Percentiles rank a stretch among this genome's conserved stretches.
Evolutionary conservation across 2,329 filamentous ascomycete species (phyloP).

Genomic region (Parastagonospora avenae): DNA sequence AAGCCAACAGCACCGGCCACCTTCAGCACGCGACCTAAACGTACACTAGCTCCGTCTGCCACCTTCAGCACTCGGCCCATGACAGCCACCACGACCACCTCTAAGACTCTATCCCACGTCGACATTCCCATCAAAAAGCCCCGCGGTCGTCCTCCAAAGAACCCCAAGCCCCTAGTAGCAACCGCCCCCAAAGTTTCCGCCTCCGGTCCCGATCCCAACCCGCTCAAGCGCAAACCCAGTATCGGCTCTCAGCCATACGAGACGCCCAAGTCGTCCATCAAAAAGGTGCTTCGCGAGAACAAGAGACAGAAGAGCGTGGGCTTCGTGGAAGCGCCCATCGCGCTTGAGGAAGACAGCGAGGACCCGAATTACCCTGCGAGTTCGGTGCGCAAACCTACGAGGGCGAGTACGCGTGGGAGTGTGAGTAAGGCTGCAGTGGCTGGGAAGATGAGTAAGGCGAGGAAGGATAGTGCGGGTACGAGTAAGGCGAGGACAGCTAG

Average conservation of each 20-base stretch:
- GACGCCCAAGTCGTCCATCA: not conserved
- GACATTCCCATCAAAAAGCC: not conserved
- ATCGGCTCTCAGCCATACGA: conserved; percentile 1
- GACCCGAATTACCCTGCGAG: not conserved
- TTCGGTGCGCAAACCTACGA: not conserved
- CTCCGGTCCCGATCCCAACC: not conserved
- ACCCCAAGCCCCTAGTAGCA: not conserved
- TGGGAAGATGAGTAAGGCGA: not conserved
- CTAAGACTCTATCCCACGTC: not conserved
- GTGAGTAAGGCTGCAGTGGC: not conserved
- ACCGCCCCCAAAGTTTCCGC: not conserved
- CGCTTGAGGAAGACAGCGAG: conserved; percentile 1
- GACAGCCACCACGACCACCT: not conserved
- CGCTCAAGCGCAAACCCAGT: conserved; percentile 3
- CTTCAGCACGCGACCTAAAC: not conserved
- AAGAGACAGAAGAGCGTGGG: conserved; percentile 1
- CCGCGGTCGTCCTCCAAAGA: conserved; percentile 2
- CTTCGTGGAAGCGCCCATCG: not conserved
- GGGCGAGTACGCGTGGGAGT: not conserved
- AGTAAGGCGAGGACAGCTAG: not conserved
- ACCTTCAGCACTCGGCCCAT: not conserved
- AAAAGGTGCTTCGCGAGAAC: not conserved
- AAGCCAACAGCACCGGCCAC: not conserved
- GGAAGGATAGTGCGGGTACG: no score
- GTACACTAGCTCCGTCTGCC: not conserved